Conservation (phyloP, 2,329 filamentous ascomycete species). For the Arthroderma sp. region DNA sequence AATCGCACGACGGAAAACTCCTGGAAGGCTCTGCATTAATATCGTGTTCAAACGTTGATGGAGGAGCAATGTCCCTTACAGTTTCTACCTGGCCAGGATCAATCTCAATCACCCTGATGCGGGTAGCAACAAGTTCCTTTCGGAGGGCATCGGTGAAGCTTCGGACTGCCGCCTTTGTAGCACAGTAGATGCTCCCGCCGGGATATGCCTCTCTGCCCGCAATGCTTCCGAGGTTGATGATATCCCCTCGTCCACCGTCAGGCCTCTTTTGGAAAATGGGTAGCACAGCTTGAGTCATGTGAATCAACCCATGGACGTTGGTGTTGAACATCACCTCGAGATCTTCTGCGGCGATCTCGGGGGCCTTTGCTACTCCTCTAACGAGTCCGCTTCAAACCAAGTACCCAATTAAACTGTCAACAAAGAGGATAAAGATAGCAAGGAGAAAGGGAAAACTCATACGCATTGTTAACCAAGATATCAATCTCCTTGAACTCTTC, state of each 20-base stretch:
- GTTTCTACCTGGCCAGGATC: slow-evolving; percentile 92
- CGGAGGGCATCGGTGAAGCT: slow-evolving; percentile 73
- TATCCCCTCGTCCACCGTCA: slow-evolving; percentile 71
- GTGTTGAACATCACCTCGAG: slow-evolving; percentile 80
- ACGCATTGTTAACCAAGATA: slow-evolving; percentile 94
- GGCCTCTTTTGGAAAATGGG: slow-evolving; percentile 60
- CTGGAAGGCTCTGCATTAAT: slow-evolving; percentile 25
- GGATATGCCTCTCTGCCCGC: slow-evolving; percentile 79
- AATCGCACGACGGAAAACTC: slow-evolving; percentile 85
- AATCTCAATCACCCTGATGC: slow-evolving; percentile 74
- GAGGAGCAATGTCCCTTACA: slow-evolving; percentile 31
- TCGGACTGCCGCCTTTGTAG: slow-evolving; percentile 78
- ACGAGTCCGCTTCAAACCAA: slow-evolving; percentile 58
- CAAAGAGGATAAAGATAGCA: neutral
- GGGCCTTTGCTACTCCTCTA: slow-evolving; percentile 74
- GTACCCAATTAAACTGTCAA: neutral
- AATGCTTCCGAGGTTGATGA: slow-evolving; percentile 90
- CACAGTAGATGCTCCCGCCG: slow-evolving; percentile 84
- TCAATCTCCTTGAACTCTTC: slow-evolving; percentile 75
- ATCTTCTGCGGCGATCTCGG: slow-evolving; percentile 69
- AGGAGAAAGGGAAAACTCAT: slow-evolving; percentile 26
- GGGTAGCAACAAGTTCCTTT: slow-evolving; percentile 67
- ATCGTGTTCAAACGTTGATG: neutral
- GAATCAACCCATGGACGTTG: slow-evolving; percentile 88
- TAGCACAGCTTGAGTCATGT: slow-evolving; percentile 87